Evolutionary conservation across 2,329 filamentous ascomycete species (phyloP).

Genomic region (Stemphylium vesicarium): DNA sequence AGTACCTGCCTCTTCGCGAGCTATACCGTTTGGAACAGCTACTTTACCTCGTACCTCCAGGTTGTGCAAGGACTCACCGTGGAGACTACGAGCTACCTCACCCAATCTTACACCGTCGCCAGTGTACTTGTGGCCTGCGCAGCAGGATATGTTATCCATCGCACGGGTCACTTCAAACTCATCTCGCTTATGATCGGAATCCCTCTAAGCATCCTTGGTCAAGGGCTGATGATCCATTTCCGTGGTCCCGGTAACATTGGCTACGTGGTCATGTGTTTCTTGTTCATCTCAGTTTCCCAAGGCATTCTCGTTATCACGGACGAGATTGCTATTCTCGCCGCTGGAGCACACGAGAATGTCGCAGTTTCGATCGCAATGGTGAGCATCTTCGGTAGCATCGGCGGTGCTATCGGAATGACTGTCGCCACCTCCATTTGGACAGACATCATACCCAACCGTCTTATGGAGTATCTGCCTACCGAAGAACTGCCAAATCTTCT

Average conservation of each 20-base stretch:
- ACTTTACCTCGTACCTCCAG: constrained; percentile 48
- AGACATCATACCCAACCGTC: constrained; percentile 18
- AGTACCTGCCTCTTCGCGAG: constrained; percentile 41
- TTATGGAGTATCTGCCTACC: constrained; percentile 34
- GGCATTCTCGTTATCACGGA: constrained; percentile 33
- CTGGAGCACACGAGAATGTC: constrained; percentile 51
- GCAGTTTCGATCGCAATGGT: constrained; percentile 52
- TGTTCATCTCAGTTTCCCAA: constrained; percentile 34
- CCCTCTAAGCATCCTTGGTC: constrained; percentile 27
- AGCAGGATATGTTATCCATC: constrained; percentile 18
- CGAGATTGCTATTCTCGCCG: constrained; percentile 42
- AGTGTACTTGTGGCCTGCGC: constrained; percentile 19
- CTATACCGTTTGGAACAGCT: constrained; percentile 45
- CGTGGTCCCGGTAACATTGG: constrained; percentile 31
- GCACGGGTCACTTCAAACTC: constrained; percentile 27
- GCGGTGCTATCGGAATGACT: constrained; percentile 50
- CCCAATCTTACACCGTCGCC: constrained; percentile 41
- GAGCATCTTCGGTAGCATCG: constrained; percentile 67
- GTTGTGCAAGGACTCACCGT: constrained; percentile 41
- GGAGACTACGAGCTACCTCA: constrained; percentile 42
- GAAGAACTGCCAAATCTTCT: constrained; percentile 50
- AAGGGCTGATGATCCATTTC: constrained; percentile 39
- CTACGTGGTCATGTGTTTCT: constrained; percentile 40
- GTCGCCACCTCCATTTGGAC: constrained; percentile 70
- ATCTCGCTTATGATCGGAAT: constrained; percentile 23